Evolutionary conservation across 1,284 basidiomycete genomes (phyloP).

Genomic region (Ustilago bromivora): DNA sequence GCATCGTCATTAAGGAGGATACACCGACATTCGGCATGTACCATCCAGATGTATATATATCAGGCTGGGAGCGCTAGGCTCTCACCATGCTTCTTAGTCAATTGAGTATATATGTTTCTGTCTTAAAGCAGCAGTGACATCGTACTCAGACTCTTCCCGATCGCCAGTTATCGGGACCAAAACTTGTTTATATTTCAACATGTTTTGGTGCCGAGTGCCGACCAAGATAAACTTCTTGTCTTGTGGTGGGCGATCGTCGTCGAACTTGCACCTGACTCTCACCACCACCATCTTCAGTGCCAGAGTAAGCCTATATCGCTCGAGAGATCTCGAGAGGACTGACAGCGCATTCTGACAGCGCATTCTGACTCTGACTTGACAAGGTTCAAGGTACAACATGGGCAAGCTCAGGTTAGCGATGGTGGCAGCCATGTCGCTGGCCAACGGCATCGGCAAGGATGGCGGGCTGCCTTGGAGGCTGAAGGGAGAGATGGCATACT

Average conservation of each 20-base stretch:
- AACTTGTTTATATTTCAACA: background rate
- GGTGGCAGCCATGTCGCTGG: constrained; percentile 89
- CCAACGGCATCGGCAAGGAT: constrained; percentile 87
- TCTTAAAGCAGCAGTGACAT: too few relatives aligned
- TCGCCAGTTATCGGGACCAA: too few relatives aligned
- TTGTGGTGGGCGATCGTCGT: background rate
- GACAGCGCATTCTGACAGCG: too few relatives aligned
- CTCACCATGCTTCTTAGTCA: too few relatives aligned
- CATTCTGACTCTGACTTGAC: background rate
- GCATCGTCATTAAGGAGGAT: too few relatives aligned
- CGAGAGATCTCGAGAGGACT: background rate
- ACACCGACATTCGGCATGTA: too few relatives aligned
- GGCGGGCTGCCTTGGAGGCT: constrained; percentile 87
- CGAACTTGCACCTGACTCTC: background rate
- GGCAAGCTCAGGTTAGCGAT: constrained; percentile 76
- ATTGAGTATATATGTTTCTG: too few relatives aligned
- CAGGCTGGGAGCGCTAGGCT: too few relatives aligned
- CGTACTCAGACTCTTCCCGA: too few relatives aligned
- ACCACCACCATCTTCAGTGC: background rate
- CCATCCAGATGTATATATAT: too few relatives aligned
- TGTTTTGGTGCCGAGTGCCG: background rate
- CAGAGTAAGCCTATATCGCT: background rate
- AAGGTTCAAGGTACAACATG: constrained; percentile 9
- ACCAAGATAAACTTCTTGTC: background rate
- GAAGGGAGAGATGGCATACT: constrained; percentile 91